Conservation (phyloP, 169 alveolate genomes). For the Cryptosporidium bovis region DNA sequence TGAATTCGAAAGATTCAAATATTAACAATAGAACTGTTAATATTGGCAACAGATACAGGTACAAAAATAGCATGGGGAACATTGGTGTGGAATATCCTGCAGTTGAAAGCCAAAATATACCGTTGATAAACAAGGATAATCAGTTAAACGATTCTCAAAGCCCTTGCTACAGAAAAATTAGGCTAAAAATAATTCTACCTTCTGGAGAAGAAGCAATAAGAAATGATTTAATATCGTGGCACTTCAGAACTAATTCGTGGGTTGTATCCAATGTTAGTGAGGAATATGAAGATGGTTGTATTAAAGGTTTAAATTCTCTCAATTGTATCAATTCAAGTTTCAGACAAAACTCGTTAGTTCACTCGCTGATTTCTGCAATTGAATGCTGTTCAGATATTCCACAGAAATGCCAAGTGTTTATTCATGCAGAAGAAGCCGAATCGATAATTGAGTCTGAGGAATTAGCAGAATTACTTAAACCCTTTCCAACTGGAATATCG, state of each 20-base stretch:
- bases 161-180: conserved; percentile 1
- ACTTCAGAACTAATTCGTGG: conserved; percentile 56
- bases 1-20: conserved; percentile 33
- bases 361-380: conserved; percentile 35
- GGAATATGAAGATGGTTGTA: neutral
- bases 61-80: neutral
- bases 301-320: neutral
- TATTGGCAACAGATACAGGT: neutral
- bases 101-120: neutral
- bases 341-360: conserved; percentile 22
- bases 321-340: neutral
- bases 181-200: conserved; percentile 24
- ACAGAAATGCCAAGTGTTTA: conserved; percentile 42
- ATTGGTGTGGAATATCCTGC: neutral
- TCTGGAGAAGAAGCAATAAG: conserved; percentile 52
- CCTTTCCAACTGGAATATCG: conserved; percentile 71
- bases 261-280: conserved; percentile 12
- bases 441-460: conserved; percentile 71
- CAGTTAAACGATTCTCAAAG: neutral
- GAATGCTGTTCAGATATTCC: conserved; percentile 58
- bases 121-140: neutral
- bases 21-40: neutral
- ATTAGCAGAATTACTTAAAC: conserved; percentile 55
- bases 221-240: conserved; percentile 68
- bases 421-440: conserved; percentile 73